Percentiles rank a stretch among this genome's conserved stretches.
Evolutionary conservation across 2,329 filamentous ascomycete genomes (phyloP).

Genomic region (Blumeriella jaapii): DNA sequence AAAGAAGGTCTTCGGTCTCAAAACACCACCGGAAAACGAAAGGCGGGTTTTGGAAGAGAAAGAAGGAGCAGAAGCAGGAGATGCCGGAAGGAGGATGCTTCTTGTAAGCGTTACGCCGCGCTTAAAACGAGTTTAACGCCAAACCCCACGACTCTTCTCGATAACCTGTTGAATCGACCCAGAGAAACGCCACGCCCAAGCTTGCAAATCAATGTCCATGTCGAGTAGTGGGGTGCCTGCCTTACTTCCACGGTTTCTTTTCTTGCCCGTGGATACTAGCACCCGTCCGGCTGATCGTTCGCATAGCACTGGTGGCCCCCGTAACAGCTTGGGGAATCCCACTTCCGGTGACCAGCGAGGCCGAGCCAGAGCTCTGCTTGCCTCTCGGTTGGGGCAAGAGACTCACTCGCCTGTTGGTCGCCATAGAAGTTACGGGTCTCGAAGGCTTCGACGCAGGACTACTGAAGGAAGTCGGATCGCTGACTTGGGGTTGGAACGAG

Average conservation of each 20-base stretch:
- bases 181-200: not conserved
- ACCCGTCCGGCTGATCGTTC: slow-evolving; percentile 16
- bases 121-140: too few relatives aligned
- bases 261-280: slow-evolving; percentile 19
- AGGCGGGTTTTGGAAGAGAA: not conserved
- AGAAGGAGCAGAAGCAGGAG: not conserved
- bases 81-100: too few relatives aligned
- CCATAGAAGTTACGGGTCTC: slow-evolving; percentile 46
- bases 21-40: not conserved
- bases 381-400: slow-evolving; percentile 37
- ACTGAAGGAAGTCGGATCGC: slow-evolving; percentile 26
- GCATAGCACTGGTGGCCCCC: slow-evolving; percentile 35
- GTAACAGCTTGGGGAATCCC: slow-evolving; percentile 38
- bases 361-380: slow-evolving; percentile 22
- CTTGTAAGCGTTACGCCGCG: too few relatives aligned
- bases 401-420: slow-evolving; percentile 39
- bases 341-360: slow-evolving; percentile 36
- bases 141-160: too few relatives aligned
- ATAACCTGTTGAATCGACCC: slow-evolving; percentile 1
- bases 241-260: slow-evolving; percentile 20
- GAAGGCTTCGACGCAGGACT: slow-evolving; percentile 21
- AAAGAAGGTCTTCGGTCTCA: slow-evolving; percentile 1
- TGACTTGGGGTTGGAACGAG: slow-evolving; percentile 39
- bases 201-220: not conserved
- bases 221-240: not conserved